Percentiles rank a stretch among this genome's conserved stretches.
These are phyloP conservation scores for Mucor indicus DNA, from an alignment of 371 early-diverging fungal genomes.

Conservation along the genomic window DNA sequence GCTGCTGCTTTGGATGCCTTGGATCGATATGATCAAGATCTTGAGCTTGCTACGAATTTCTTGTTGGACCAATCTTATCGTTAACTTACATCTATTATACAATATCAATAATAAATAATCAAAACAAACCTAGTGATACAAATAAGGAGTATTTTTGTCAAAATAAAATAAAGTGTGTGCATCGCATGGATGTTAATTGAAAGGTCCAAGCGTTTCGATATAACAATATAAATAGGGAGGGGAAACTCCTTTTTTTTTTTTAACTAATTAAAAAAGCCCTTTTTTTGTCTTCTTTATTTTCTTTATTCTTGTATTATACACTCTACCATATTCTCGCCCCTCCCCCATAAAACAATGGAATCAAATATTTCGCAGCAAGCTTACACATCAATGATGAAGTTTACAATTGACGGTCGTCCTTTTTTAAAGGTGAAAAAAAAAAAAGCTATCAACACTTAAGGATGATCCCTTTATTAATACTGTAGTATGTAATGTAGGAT, in stretches of 20 bases:
- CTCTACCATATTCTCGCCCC: too few relatives aligned
- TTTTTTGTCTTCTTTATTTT: neutral
- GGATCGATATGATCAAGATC: slow-evolving; percentile 64
- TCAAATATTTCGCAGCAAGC: slow-evolving; percentile 39
- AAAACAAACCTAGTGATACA: neutral
- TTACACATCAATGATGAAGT: slow-evolving; percentile 50
- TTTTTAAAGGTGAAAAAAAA: slow-evolving; percentile 35
- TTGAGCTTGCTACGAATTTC: slow-evolving; percentile 70
- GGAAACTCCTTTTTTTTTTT: neutral
- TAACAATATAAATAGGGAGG: too few relatives aligned
- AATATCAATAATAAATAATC: slow-evolving; percentile 5
- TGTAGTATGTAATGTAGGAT: too few relatives aligned
- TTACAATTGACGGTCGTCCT: slow-evolving; percentile 47
- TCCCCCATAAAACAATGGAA: slow-evolving; percentile 25
- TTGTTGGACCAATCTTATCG: slow-evolving; percentile 53
- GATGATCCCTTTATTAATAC: neutral
- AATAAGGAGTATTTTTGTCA: slow-evolving; percentile 1
- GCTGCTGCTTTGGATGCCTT: slow-evolving; percentile 62
- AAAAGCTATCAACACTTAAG: neutral
- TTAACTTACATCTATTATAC: neutral
- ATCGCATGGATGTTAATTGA: neutral
- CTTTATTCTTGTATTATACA: neutral
- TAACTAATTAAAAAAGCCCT: neutral
- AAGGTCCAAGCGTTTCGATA: slow-evolving; percentile 13
- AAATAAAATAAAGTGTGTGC: neutral